Conservation (phyloP, 805 yeast genomes). For the Candida cerambycidarum region DNA sequence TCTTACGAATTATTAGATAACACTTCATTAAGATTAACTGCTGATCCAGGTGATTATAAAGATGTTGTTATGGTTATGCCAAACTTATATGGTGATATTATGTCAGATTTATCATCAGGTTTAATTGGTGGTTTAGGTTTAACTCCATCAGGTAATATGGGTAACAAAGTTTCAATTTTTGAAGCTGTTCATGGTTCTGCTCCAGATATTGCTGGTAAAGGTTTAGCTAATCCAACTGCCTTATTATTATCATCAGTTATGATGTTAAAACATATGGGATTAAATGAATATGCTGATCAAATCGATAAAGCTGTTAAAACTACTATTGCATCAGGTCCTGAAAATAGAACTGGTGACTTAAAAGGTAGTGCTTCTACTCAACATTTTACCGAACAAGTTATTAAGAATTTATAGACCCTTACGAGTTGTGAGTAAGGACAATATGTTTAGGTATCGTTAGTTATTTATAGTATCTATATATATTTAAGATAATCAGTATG, state of each 20-base stretch:
- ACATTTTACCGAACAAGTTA: constrained; percentile 91
- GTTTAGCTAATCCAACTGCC: constrained; percentile 98
- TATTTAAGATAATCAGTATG: too few species aligned
- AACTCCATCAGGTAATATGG: constrained; percentile 99
- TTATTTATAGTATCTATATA: too few species aligned
- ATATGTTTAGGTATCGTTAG: not conserved
- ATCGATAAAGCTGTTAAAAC: constrained; percentile 84
- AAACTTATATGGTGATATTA: constrained; percentile 97
- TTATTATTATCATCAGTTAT: constrained; percentile 91
- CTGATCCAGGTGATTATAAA: constrained; percentile 85
- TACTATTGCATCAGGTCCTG: constrained; percentile 94
- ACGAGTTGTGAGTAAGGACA: too few species aligned
- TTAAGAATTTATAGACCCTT: constrained; percentile 63
- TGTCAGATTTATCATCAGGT: constrained; percentile 97
- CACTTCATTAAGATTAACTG: constrained; percentile 87
- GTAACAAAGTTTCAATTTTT: constrained; percentile 94
- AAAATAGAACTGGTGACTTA: constrained; percentile 95
- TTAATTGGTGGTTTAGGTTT: constrained; percentile 98
- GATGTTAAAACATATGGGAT: constrained; percentile 99
- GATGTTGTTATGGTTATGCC: constrained; percentile 97
- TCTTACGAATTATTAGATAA: constrained; percentile 90
- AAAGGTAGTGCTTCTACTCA: constrained; percentile 87
- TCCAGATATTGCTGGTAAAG: constrained; percentile 99
- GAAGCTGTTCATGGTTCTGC: constrained; percentile 99
- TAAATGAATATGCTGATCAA: constrained; percentile 74